phyloP scores from a whole-genome alignment of 345 rosid genomes.

The Murraya koenigii region DNA sequence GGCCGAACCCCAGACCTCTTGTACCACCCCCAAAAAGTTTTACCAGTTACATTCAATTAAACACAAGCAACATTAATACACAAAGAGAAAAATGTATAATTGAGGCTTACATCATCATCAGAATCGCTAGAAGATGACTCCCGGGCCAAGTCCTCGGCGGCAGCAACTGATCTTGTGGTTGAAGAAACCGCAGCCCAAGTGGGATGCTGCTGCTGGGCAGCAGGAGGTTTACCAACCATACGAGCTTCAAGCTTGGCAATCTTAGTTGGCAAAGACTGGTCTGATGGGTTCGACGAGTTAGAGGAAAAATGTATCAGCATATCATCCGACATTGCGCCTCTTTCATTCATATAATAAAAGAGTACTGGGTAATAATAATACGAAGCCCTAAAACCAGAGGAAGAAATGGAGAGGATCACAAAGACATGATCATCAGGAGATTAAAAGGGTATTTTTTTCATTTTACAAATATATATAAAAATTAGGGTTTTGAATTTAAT shows the following conservation, averaged over 20 bases:
- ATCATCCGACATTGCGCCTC: slow-evolving; percentile 83
- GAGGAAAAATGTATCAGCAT: slow-evolving; percentile 88
- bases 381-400: neutral
- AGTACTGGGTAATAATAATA: neutral
- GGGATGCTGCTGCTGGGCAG: slow-evolving; percentile 37
- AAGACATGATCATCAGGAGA: neutral
- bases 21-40: too few relatives aligned
- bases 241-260: slow-evolving; percentile 99
- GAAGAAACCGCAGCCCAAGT: slow-evolving; percentile 58
- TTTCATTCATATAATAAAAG: neutral
- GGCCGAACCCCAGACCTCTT: too few relatives aligned
- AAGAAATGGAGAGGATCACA: neutral
- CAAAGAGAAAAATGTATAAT: neutral
- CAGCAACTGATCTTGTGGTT: slow-evolving; percentile 39
- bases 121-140: slow-evolving; percentile 78
- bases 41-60: neutral
- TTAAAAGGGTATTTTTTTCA: neutral
- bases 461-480: neutral
- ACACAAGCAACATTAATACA: neutral
- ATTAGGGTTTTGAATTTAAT: neutral
- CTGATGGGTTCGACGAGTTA: slow-evolving; percentile 95
- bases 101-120: slow-evolving; percentile 62
- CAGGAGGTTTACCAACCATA: slow-evolving; percentile 75
- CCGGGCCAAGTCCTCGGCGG: slow-evolving; percentile 44
- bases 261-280: slow-evolving; percentile 87